phyloP scores from a whole-genome alignment of 1,284 basidiomycete species.

The Ceratobasidium sp. region DNA sequence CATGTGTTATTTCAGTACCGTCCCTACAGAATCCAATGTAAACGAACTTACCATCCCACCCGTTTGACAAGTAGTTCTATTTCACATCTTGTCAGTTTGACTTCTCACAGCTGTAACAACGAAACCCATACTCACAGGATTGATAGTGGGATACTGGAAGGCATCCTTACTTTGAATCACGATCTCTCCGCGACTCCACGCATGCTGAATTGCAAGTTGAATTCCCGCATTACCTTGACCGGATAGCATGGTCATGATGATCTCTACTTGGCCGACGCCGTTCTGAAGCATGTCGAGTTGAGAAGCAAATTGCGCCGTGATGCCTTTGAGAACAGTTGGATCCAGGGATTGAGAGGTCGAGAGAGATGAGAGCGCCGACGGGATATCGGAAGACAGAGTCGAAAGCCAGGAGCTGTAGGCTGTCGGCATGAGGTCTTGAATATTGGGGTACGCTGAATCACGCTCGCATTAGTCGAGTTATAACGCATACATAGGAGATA shows the following conservation, averaged over 20 bases:
- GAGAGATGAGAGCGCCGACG: slow-evolving; percentile 23
- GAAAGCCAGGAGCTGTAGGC: slow-evolving; percentile 18
- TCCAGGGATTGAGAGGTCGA: slow-evolving; percentile 22
- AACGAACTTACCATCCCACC: slow-evolving; percentile 54
- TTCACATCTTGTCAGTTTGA: not conserved
- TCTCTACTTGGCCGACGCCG: slow-evolving; percentile 52
- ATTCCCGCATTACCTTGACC: slow-evolving; percentile 52
- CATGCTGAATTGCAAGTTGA: slow-evolving; percentile 58
- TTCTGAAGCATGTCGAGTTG: slow-evolving; percentile 42
- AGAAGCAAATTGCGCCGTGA: slow-evolving; percentile 23
- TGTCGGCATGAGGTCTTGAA: slow-evolving; percentile 35
- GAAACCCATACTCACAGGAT: slow-evolving; percentile 25
- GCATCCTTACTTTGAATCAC: slow-evolving; percentile 25
- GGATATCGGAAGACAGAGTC: slow-evolving; percentile 14
- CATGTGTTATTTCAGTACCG: not conserved
- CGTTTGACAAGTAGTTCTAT: slow-evolving; percentile 35
- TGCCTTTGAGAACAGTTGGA: slow-evolving; percentile 31
- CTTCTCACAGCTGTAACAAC: not conserved
- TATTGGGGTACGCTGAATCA: slow-evolving; percentile 32
- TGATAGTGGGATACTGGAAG: slow-evolving; percentile 11
- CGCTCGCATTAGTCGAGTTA: not conserved
- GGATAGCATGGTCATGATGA: slow-evolving; percentile 52
- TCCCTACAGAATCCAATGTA: slow-evolving; percentile 51
- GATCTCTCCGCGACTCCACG: slow-evolving; percentile 52
- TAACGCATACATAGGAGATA: not conserved